Evolutionary conservation across 2,329 filamentous ascomycete genomes (phyloP).

Genomic region (Fusarium lyarnte): DNA sequence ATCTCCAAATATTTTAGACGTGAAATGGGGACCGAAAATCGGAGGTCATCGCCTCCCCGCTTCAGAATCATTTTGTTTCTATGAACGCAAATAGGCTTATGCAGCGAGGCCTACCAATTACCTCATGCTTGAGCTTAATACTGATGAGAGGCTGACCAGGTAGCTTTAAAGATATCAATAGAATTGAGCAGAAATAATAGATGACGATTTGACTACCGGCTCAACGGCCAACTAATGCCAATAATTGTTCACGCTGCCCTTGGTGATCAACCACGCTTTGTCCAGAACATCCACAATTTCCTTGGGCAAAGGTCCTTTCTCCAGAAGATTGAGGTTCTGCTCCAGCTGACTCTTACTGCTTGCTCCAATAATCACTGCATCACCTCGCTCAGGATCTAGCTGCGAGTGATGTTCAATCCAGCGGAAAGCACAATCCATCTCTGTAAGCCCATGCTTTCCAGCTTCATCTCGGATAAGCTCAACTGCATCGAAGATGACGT

Average conservation of each 20-base stretch:
- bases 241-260: neutral
- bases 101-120: neutral
- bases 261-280: neutral
- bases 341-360: slow-evolving; percentile 60
- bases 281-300: slow-evolving; percentile 69
- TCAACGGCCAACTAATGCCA: neutral
- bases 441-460: slow-evolving; percentile 69
- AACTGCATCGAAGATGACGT: slow-evolving; percentile 65
- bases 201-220: rapidly evolving
- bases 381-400: slow-evolving; percentile 50
- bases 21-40: neutral
- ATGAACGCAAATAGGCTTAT: neutral
- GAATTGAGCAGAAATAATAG: too few species aligned
- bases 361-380: slow-evolving; percentile 63
- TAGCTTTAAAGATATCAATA: too few species aligned
- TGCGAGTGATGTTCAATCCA: slow-evolving; percentile 73
- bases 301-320: slow-evolving; percentile 73
- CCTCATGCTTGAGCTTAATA: neutral
- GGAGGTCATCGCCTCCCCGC: neutral
- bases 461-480: slow-evolving; percentile 69
- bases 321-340: slow-evolving; percentile 53
- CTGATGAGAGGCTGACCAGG: neutral
- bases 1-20: neutral
- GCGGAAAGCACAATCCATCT: slow-evolving; percentile 74
- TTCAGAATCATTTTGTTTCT: neutral